Base-by-base conservation (phyloP, 768 basidiomycete genomes). In the Serendipita sp. region DNA sequence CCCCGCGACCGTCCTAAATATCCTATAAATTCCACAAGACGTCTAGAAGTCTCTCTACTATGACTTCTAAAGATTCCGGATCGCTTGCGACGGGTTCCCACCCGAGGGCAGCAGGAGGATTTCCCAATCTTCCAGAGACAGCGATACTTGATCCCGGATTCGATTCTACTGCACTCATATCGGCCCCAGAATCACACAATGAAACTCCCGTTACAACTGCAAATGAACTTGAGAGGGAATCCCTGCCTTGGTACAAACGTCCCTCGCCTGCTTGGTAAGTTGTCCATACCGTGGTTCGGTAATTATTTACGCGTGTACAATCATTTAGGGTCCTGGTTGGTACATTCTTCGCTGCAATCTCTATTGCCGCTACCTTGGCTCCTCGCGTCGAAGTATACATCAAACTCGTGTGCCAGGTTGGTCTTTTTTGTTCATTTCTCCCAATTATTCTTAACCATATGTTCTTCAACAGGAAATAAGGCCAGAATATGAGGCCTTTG, bases 361-460 rank as follows among this genome's bases (percentile, higher is more conserved):
- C 81, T 2, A 77, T 74, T 70, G 72, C 82, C 2, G 76, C 83
- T 2, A 81, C 83, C 0, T 68, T 85, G 5, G 88, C 88, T 0
- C 86, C 89, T 5, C 80, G 81, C 53, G 78, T 91, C 53, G 85
- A 88, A 70, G 75, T 91, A 48, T 87, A 83, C 72, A 88, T 85
- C n/a, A 71, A 78, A 27, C 81, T 91, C 10, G 86, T 78, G 18
- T 92, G 90, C 71, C 78, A 77, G n/a, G 78, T 78, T 1, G 8
- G 34, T 6, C 48, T 6, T 6, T 6, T 2, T 18, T 52, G 6
- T 31, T 8, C 2, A 2, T 23, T 34, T 11, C 6, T 23, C 16
- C n/a, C n/a, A 5, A n/a, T 50, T 50, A 50, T 50, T 8, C n/a
- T 1, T 31, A 50, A 18, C 2, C 8, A 5, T 8, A 5, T 8